Percentiles rank a stretch among this genome's conserved stretches.
These are phyloP conservation scores for Haplographium delicatum DNA, from an alignment of 495 filamentous ascomycete species.

Conservation along the genomic window DNA sequence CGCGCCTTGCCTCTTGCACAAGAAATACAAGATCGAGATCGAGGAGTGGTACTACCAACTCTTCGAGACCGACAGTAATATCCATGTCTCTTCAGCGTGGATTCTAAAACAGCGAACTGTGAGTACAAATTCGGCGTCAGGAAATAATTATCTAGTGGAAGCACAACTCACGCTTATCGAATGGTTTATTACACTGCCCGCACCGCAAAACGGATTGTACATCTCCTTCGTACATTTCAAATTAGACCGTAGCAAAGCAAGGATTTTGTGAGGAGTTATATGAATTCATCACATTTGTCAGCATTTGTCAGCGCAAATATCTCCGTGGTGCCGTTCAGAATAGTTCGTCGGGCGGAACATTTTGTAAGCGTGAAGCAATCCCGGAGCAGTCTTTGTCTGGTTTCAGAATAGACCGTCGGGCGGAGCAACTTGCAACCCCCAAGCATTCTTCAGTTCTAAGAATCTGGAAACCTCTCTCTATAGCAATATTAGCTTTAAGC, in stretches of 20 bases:
- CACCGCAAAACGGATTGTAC: constrained; percentile 34
- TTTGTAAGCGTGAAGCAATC: constrained; percentile 28
- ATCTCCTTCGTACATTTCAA: constrained; percentile 29
- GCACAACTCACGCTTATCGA: constrained; percentile 35
- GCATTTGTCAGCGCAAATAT: constrained; percentile 2
- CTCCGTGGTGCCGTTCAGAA: background rate
- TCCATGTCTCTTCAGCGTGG: constrained; percentile 42
- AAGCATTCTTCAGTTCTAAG: constrained; percentile 7
- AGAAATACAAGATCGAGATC: constrained; percentile 35
- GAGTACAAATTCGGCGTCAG: constrained; percentile 20
- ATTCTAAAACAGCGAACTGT: constrained; percentile 26
- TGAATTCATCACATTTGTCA: constrained; percentile 30
- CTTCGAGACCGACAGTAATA: constrained; percentile 43
- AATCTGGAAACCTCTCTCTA: constrained; percentile 8
- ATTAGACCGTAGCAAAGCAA: constrained; percentile 21
- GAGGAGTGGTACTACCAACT: constrained; percentile 21
- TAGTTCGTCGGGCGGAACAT: constrained; percentile 32
- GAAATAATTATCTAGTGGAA: constrained; percentile 4
- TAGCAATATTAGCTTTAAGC: constrained; percentile 1
- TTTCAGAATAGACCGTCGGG: constrained; percentile 1
- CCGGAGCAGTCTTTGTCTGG: constrained; percentile 6
- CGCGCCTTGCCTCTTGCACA: constrained; percentile 37
- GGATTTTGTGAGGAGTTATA: constrained; percentile 18
- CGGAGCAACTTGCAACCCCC: constrained; percentile 10
- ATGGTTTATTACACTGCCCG: constrained; percentile 37